These are phyloP conservation scores for Aspergillus cavernicola DNA, from an alignment of 495 filamentous ascomycete genomes.

Conservation along the genomic window DNA sequence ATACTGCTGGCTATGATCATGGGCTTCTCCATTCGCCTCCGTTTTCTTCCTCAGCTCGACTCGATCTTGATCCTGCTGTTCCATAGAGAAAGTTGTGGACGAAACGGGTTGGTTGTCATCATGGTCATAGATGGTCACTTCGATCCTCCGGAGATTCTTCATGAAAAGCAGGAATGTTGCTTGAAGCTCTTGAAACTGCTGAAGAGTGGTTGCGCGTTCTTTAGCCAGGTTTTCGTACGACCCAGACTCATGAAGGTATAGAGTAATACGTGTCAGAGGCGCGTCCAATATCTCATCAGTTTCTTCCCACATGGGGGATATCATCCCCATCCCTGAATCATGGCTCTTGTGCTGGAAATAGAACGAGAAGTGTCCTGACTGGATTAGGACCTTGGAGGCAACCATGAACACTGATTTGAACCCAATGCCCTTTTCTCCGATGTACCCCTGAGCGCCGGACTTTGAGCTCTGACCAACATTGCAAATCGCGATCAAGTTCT, in stretches of 20 bases:
- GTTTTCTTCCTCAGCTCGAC: slow-evolving; percentile 7
- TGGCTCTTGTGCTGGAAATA: slow-evolving; percentile 31
- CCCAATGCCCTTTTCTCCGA: slow-evolving; percentile 50
- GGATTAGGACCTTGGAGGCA: slow-evolving; percentile 42
- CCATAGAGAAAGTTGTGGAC: slow-evolving; percentile 8
- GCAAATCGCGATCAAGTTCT: slow-evolving; percentile 35
- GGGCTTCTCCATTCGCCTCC: not conserved
- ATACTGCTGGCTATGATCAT: slow-evolving; percentile 12
- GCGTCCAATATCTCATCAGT: too few species aligned
- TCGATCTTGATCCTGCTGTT: not conserved
- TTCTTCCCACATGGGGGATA: slow-evolving; percentile 38
- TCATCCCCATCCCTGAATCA: slow-evolving; percentile 42
- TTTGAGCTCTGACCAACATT: slow-evolving; percentile 37
- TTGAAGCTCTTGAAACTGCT: slow-evolving; percentile 32
- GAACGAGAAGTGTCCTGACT: slow-evolving; percentile 46
- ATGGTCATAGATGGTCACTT: slow-evolving; percentile 26
- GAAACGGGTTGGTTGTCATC: not conserved
- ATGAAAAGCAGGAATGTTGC: slow-evolving; percentile 35
- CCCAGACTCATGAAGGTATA: slow-evolving; percentile 26
- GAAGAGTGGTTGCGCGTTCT: slow-evolving; percentile 18
- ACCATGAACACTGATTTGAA: slow-evolving; percentile 53
- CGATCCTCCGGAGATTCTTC: slow-evolving; percentile 30
- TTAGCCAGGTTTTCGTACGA: slow-evolving; percentile 3
- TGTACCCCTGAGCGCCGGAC: slow-evolving; percentile 30
- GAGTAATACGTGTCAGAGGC: slow-evolving; percentile 32